Percentiles rank a stretch among this genome's conserved stretches.
phyloP scores from a whole-genome alignment of 2,329 filamentous ascomycete species.

The Dactylonectria macrodidyma region DNA sequence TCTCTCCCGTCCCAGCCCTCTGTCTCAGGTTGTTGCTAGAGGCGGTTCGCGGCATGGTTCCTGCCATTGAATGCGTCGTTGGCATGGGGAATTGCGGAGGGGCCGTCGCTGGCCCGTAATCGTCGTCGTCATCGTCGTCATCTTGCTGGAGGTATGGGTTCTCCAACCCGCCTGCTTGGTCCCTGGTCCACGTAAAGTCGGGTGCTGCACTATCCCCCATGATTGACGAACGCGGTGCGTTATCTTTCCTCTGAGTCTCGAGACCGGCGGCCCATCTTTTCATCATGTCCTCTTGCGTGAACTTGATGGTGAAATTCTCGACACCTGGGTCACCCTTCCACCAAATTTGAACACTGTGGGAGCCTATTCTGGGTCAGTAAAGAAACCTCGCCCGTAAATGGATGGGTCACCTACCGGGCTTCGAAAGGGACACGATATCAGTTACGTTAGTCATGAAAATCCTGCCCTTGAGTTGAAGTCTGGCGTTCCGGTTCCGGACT shows the following conservation, averaged over 20 bases:
- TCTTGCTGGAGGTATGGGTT: slow-evolving; percentile 85
- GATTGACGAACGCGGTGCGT: slow-evolving; percentile 63
- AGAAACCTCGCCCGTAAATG: slow-evolving; percentile 11
- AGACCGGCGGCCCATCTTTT: slow-evolving; percentile 91
- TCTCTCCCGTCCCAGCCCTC: slow-evolving; percentile 83
- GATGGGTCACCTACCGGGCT: slow-evolving; percentile 77
- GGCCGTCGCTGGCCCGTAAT: slow-evolving; percentile 57
- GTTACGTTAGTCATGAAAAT: slow-evolving; percentile 99
- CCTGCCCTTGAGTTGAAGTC: slow-evolving; percentile 93
- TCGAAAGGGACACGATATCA: slow-evolving; percentile 88
- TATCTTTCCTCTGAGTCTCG: slow-evolving; percentile 80
- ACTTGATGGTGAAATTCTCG: slow-evolving; percentile 96
- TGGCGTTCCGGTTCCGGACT: slow-evolving; percentile 76
- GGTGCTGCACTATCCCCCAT: slow-evolving; percentile 70
- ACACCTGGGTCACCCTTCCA: slow-evolving; percentile 98
- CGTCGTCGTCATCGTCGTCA: slow-evolving; percentile 73
- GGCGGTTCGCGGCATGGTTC: slow-evolving; percentile 58
- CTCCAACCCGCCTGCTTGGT: slow-evolving; percentile 75
- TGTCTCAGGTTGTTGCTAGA: slow-evolving; percentile 83
- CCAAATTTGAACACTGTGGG: slow-evolving; percentile 96
- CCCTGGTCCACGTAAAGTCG: slow-evolving; percentile 86
- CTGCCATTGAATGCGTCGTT: slow-evolving; percentile 41
- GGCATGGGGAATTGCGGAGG: slow-evolving; percentile 55
- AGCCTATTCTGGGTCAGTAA: slow-evolving; percentile 70
- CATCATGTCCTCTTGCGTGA: slow-evolving; percentile 91